Conservation (phyloP, 2,329 filamentous ascomycete species). For the Davidsoniella eucalypti region DNA sequence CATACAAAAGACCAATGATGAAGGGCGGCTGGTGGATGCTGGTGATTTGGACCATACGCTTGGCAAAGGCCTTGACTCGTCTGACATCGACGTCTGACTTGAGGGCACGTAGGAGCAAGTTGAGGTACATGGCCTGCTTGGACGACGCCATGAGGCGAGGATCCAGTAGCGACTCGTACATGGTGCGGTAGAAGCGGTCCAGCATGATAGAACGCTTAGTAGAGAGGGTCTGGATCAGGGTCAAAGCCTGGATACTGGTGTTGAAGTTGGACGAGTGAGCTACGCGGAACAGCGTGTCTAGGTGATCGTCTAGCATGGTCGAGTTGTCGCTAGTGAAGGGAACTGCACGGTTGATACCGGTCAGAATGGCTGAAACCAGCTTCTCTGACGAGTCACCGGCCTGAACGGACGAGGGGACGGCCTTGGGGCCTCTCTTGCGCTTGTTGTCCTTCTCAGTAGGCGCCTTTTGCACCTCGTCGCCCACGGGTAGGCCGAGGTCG, state of each 20-base stretch:
- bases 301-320: slow-evolving; percentile 60
- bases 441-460: slow-evolving; percentile 20
- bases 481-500: slow-evolving; percentile 24
- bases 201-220: slow-evolving; percentile 62
- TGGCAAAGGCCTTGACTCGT: slow-evolving; percentile 88
- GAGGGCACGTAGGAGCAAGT: slow-evolving; percentile 72
- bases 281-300: slow-evolving; percentile 88
- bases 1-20: slow-evolving; percentile 79
- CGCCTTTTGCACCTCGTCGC: slow-evolving; percentile 20
- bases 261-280: slow-evolving; percentile 99
- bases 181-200: slow-evolving; percentile 84
- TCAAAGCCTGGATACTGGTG: slow-evolving; percentile 86
- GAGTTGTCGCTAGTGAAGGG: slow-evolving; percentile 69
- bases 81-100: slow-evolving; percentile 84
- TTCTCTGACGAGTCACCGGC: slow-evolving; percentile 41
- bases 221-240: slow-evolving; percentile 86
- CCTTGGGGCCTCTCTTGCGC: slow-evolving; percentile 14
- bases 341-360: slow-evolving; percentile 88
- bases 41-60: slow-evolving; percentile 76
- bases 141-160: slow-evolving; percentile 77
- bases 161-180: slow-evolving; percentile 90
- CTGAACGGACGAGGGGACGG: slow-evolving; percentile 1
- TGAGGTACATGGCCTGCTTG: slow-evolving; percentile 90
- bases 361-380: slow-evolving; percentile 76
- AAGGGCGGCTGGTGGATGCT: slow-evolving; percentile 85